phyloP scores from a whole-genome alignment of 106 monocot species.

The Platanthera guangdongensis region DNA sequence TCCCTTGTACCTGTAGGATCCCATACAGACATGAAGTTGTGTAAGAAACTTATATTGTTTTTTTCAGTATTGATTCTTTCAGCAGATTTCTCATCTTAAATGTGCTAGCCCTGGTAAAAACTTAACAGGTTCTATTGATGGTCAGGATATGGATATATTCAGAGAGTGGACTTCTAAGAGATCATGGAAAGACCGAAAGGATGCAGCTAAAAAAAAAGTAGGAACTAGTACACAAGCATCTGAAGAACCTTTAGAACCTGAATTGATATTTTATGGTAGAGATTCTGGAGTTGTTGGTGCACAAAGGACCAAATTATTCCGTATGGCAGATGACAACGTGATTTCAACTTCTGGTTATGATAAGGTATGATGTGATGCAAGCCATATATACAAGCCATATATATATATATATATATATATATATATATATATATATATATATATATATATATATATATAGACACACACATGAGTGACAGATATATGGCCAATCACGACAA shows the following conservation, averaged over 20 bases:
- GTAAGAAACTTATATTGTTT: constrained; percentile 18
- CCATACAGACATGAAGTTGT: constrained; percentile 10
- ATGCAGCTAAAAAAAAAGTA: constrained; percentile 36
- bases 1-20: constrained; percentile 54
- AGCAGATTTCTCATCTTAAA: background rate
- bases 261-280: constrained; percentile 89
- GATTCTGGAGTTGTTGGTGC: constrained; percentile 71
- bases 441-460: too few species aligned
- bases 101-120: background rate
- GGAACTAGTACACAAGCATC: constrained; percentile 5
- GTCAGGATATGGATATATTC: constrained; percentile 23
- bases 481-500: too few species aligned
- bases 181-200: constrained; percentile 59
- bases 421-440: background rate
- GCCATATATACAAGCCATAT: background rate
- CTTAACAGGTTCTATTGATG: constrained; percentile 28
- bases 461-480: too few species aligned
- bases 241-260: constrained; percentile 30
- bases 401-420: too few species aligned
- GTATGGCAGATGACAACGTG: constrained; percentile 19
- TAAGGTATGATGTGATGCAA: constrained; percentile 38
- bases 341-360: constrained; percentile 68
- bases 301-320: constrained; percentile 41
- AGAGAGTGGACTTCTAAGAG: constrained; percentile 75
- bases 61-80: background rate